Evolutionary conservation across 345 rosid genomes (phyloP).

Genomic region (Euphorbia lathyris): DNA sequence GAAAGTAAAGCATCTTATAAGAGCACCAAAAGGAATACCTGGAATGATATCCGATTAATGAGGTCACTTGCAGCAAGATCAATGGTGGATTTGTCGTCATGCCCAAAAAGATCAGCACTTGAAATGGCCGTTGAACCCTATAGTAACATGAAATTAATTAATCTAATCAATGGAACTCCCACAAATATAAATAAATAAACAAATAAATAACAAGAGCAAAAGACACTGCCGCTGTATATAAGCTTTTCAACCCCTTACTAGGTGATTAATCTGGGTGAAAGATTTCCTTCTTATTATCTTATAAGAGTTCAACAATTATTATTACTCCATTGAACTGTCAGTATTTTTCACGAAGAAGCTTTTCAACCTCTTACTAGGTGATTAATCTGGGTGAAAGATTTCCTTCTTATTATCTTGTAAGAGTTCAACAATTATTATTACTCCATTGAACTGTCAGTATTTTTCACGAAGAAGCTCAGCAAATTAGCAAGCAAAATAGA

Average conservation of each 20-base stretch:
- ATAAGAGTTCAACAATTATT: not conserved
- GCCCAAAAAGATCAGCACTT: constrained; percentile 92
- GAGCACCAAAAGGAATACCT: constrained; percentile 45
- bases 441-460: not conserved
- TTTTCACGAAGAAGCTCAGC: not conserved
- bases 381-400: not conserved
- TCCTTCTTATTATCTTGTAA: not conserved
- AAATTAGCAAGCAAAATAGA: not conserved
- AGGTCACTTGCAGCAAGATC: constrained; percentile 86
- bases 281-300: not conserved
- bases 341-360: not conserved
- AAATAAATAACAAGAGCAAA: too few relatives aligned
- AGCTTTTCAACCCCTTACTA: not conserved
- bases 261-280: not conserved
- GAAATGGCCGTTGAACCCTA: constrained; percentile 93
- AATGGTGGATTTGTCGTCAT: constrained; percentile 42
- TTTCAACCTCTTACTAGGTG: not conserved
- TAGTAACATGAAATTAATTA: not conserved
- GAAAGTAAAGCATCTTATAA: not conserved
- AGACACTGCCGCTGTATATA: too few relatives aligned
- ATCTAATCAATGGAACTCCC: not conserved
- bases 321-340: not conserved
- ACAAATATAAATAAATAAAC: not conserved
- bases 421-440: not conserved
- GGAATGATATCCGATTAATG: constrained; percentile 79